Conservation (phyloP, 2,329 filamentous ascomycete species). For the Verruconis gallopava region DNA sequence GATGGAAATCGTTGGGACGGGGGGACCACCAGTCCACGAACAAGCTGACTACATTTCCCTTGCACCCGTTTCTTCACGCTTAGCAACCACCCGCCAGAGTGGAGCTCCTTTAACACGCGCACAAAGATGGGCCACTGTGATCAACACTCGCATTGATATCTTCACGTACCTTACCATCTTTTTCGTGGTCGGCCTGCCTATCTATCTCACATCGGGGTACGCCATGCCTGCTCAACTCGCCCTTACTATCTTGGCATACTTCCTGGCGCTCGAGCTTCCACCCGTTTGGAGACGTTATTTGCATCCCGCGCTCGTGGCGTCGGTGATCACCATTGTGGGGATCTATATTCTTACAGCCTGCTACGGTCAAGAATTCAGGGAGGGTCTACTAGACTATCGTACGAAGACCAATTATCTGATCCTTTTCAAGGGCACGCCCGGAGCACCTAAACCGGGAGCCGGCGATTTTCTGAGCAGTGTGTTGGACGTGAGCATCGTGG, state of each 20-base stretch:
- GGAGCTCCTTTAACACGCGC: conserved; percentile 33
- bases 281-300: conserved; percentile 37
- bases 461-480: conserved; percentile 43
- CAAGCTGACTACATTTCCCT: background rate
- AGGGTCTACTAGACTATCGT: conserved; percentile 35
- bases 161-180: conserved; percentile 30
- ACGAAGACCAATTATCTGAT: conserved; percentile 44
- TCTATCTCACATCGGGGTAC: conserved; percentile 42
- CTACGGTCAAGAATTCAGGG: conserved; percentile 27
- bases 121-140: conserved; percentile 37
- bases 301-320: conserved; percentile 46
- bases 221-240: conserved; percentile 32
- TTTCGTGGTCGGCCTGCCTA: conserved; percentile 40
- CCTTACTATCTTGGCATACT: conserved; percentile 41
- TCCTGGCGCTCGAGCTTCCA: conserved; percentile 37
- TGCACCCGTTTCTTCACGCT: background rate
- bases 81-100: conserved; percentile 21
- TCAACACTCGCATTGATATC: conserved; percentile 35
- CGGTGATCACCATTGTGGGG: conserved; percentile 38
- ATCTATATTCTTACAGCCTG: conserved; percentile 42
- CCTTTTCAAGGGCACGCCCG: conserved; percentile 32
- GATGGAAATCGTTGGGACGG: conserved; percentile 14
- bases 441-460: conserved; percentile 34
- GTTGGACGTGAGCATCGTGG: conserved; percentile 46
- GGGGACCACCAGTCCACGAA: conserved; percentile 14